phyloP scores from a whole-genome alignment of 495 filamentous ascomycete species.

The Glarea lozoyensis region DNA sequence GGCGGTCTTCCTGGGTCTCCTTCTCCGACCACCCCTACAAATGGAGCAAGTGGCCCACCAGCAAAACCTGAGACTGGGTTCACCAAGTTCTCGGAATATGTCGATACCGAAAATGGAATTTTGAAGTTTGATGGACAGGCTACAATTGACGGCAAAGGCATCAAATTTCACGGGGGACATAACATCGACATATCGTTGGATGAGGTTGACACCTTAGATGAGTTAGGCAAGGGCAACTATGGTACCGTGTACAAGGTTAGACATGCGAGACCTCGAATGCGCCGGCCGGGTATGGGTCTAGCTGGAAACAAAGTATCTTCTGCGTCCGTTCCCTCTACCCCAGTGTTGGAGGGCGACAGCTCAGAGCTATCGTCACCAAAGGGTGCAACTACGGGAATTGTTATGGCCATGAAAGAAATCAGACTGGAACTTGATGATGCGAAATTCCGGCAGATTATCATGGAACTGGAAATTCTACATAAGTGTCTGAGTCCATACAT shows the following conservation, averaged over 20 bases:
- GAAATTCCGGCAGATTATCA: constrained; percentile 95
- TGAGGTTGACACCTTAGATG: constrained; percentile 89
- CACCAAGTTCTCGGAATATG: constrained; percentile 84
- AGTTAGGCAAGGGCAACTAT: constrained; percentile 97
- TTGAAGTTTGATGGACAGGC: constrained; percentile 92
- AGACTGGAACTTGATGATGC: constrained; percentile 92
- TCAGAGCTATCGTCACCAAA: constrained; percentile 20
- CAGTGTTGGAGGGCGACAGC: constrained; percentile 8
- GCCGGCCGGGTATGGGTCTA: constrained; percentile 71
- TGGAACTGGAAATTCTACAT: constrained; percentile 95
- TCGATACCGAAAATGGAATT: constrained; percentile 85
- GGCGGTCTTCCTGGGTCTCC: constrained; percentile 19
- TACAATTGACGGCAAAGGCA: constrained; percentile 74
- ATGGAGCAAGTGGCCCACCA: neutral
- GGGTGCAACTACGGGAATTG: constrained; percentile 44
- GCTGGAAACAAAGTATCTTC: constrained; percentile 17
- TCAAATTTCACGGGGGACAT: constrained; percentile 83
- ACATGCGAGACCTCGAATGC: constrained; percentile 69
- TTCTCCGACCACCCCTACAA: no score
- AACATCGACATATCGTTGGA: constrained; percentile 93
- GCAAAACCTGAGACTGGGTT: constrained; percentile 46
- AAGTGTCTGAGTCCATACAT: constrained; percentile 92
- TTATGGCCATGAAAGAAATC: constrained; percentile 99
- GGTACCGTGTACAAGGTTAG: constrained; percentile 95
- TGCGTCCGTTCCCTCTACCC: constrained; percentile 27